Evolutionary conservation across 345 rosid genomes (phyloP), one percentile per base, ranked within the genome.

Genomic region (Euphorbia pulcherrima): DNA sequence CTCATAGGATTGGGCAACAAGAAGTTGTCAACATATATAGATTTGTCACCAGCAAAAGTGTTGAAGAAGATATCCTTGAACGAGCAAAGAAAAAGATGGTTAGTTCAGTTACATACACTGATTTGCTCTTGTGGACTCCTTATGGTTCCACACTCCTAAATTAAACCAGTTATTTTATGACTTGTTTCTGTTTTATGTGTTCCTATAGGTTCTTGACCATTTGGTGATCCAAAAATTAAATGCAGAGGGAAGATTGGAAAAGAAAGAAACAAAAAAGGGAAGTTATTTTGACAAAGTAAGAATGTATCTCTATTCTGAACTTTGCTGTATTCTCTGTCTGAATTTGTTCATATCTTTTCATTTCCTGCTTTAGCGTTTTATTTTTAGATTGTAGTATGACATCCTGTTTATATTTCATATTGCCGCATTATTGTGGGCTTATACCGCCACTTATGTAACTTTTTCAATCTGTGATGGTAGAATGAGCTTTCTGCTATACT

Each of bases 51-150:
- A 92, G 97, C 88, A 95, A 88, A 81, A 95, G 99, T 80, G 97
- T 95, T 0, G 99, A 95, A 85, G 99, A 95, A 78, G 97, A 95
- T 72, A 95, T 95, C 72, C 83, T 95, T 74, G 99, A 95, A 83
- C 85, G 99, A 65, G 99, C 99, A 26, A 95, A 95, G 80, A 88
- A 92, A 80, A 95, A 95, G 85, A 95, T 92, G 99, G 99, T 95
- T 44, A 82, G 46, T 24, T 60, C 69, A 30, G 44, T 60, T 6
- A 30, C 30, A 35, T 47, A 6, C 35, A 23, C 24, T 5, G 23
- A 2, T 10, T 29, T 40, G 46, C 3, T 33, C 12, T 6, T 68
- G 21, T 29, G 33, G 50, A 10, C 57, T 14, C 14, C 17, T 10
- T 27, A 26, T 46, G 51, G 11, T 44, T 41, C 7, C 3, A 24